Base-by-base conservation (phyloP, 2,329 filamentous ascomycete genomes). In the Talaromyces albobiverticillius region DNA sequence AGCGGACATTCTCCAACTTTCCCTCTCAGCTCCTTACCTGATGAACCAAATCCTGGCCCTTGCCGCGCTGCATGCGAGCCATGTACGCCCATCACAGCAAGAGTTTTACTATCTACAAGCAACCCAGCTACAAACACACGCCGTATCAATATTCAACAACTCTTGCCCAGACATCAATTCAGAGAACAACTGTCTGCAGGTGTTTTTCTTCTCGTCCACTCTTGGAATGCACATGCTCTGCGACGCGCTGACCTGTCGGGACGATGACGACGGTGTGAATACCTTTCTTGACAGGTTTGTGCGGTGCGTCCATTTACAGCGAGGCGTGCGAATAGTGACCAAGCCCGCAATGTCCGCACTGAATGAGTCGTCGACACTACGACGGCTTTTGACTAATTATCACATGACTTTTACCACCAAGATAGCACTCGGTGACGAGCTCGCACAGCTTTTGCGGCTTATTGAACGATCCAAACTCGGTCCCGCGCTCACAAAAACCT, bases 11-110 rank as follows among this genome's bases (percentile, higher is more conserved):
- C 18, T 47, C n/a, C 42, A 51, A 32, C 22, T 43, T 26, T 34
- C 26, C 14, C 29, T 51, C 7, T 22, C 23, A 5, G 49, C 31
- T n/a, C 31, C 49, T 5, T 51, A 51, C 38, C 49, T 51, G 5
- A 51, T 51, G 49, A 51, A 51, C 29, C 26, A 51, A 16, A 14
- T 51, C 20, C 40, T 51, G 18, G 49, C 40, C n/a, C 32, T 51
- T 20, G 26, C 49, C 9, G 49, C 49, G 6, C 13, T 51, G 38
- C 49, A 51, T 25, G 14, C 22, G 23, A 46, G 49, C n/a, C 14
- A 31, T n/a, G 14, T 51, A 2, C 18, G 23, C 29, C 40, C 20
- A 1, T 5, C 22, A 42, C n/a, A 16, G 20, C n/a, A 9, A 20
- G 20, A 11, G 29, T 32, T 45, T 9, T 51, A 51, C 25, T n/a